Evolutionary conservation across 2,329 filamentous ascomycete genomes (phyloP), one percentile per base, ranked within the genome.

Genomic region (Trichoderma endophyticum): DNA sequence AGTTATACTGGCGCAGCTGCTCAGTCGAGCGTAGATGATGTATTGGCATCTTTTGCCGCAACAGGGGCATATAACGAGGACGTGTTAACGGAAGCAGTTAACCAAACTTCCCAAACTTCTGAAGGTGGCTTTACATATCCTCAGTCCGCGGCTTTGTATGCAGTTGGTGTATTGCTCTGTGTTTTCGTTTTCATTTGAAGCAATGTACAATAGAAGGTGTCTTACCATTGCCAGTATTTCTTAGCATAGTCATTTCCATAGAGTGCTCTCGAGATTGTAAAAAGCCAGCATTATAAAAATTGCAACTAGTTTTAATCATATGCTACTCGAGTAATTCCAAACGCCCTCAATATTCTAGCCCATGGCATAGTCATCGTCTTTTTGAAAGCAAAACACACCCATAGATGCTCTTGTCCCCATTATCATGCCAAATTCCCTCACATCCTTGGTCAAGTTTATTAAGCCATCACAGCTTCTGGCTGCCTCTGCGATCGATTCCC

Each of bases 391-490:
- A 63, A 34, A 26, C 64, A 39, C 18, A 12, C 15, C 64, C 51
- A 32, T 67, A 60, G 30, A 56, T 66, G 30, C 24, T 24, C 56
- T 60, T 36, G 14, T 62, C 26, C 14, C 28, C 66, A 36, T 18
- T 26, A 43, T 26, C 51, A 48, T 34, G 11, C 63, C 63, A 56
- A 24, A 21, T 24, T 4, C 28, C 63, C 14, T 34, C 4, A 21
- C 18, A 21, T 24, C 14, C 12, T 34, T 7, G 3, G 21, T 34
- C 26, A 54, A 34, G 3, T 11, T 6, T 6, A 69, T 60, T 6
- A 82, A 15, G 78, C 74, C 74, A 78, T 76, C 26, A 79, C 79
- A 3, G 79, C 77, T 34, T 80, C 71, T 12, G 80, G 75, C 18
- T 79, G 74, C 69, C 80, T 74, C 34, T 74, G 74, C 60, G 78